Conservation (phyloP, 1,284 basidiomycete species). For the Rhodotorula sp. region DNA sequence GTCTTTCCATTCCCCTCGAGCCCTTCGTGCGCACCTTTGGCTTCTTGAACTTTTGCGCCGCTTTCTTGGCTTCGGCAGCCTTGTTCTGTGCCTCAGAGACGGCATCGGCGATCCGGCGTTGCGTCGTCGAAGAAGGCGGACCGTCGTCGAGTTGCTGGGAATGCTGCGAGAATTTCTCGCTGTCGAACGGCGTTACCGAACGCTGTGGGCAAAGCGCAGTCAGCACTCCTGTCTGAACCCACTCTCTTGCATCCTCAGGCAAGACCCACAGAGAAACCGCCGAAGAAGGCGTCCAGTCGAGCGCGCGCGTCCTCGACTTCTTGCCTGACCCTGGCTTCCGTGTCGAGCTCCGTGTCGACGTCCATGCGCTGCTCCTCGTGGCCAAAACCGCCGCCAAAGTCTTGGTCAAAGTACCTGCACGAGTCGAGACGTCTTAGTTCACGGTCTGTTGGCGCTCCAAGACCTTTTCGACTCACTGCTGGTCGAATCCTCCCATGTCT, state of each 20-base stretch:
- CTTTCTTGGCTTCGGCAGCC: not conserved
- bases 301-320: constrained; percentile 20
- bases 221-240: not conserved
- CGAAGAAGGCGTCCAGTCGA: not conserved
- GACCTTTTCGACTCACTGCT: constrained; percentile 3
- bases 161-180: not conserved
- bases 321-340: constrained; percentile 11
- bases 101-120: constrained; percentile 21
- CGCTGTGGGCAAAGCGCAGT: not conserved
- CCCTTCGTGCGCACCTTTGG: not conserved
- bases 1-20: no score
- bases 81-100: constrained; percentile 4
- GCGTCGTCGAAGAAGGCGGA: constrained; percentile 15
- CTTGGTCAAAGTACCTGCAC: constrained; percentile 9
- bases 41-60: constrained; percentile 8
- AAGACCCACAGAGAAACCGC: no score
- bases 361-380: not conserved
- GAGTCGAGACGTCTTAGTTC: not conserved
- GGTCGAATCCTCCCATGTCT: constrained; percentile 14
- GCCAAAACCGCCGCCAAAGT: constrained; percentile 23
- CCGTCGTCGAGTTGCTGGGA: not conserved
- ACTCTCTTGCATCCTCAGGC: no score
- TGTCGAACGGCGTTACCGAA: constrained; percentile 4
- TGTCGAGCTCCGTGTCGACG: constrained; percentile 1
- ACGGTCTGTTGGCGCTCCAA: no score